Evolutionary conservation across 176 grass and related monocot species (phyloP).

Genomic region (Zizania latifolia): DNA sequence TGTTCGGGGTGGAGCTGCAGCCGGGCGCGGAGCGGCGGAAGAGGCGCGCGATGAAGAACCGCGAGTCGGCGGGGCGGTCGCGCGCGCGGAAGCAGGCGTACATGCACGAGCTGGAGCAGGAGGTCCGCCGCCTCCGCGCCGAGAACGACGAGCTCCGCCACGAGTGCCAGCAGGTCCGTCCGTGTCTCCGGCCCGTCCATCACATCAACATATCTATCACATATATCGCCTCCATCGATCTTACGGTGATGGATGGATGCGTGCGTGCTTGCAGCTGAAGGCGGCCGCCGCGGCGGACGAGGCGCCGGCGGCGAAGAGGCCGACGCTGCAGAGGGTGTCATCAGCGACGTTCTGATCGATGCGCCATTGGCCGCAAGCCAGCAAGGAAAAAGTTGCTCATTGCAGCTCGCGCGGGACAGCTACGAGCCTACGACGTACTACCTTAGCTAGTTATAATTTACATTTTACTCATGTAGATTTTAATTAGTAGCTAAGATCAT

Average conservation of each 20-base stretch:
- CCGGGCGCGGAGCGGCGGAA: neutral
- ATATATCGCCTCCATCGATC: too few species aligned
- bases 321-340: neutral
- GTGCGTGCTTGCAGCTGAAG: conserved; percentile 14
- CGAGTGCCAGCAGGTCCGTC: conserved; percentile 22
- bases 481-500: too few species aligned
- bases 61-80: conserved; percentile 37
- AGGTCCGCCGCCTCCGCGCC: conserved; percentile 4
- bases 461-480: too few species aligned
- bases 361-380: too few species aligned
- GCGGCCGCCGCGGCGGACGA: neutral
- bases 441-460: too few species aligned
- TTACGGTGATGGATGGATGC: neutral
- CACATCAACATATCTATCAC: too few species aligned
- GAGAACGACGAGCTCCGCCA: conserved; percentile 24
- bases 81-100: conserved; percentile 35
- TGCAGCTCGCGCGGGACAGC: too few species aligned
- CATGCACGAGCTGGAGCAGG: conserved; percentile 35
- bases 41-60: conserved; percentile 36
- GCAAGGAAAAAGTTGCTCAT: too few species aligned
- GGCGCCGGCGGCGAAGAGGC: neutral
- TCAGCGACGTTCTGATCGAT: neutral
- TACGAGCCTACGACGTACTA: too few species aligned
- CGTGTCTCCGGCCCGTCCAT: too few species aligned
- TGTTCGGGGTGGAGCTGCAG: neutral